These are phyloP conservation scores for Colletotrichum tamarilloi DNA, from an alignment of 2,329 filamentous ascomycete genomes.

Conservation along the genomic window DNA sequence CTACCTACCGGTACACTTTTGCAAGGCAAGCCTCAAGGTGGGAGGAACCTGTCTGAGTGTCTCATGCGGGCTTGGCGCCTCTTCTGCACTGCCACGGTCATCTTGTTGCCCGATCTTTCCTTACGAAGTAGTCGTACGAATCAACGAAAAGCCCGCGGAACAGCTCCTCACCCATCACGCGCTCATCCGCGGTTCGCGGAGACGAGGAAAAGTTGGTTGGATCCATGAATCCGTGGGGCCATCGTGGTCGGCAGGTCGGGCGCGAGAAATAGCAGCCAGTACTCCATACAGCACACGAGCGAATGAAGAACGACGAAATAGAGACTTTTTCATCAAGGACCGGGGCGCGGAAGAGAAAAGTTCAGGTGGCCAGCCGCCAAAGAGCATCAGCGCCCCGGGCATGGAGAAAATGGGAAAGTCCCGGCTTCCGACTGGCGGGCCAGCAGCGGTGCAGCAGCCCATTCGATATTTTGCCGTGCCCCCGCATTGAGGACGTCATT, in stretches of 20 bases:
- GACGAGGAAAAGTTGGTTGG: not conserved
- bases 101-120: not conserved
- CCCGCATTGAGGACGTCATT: conserved; percentile 26
- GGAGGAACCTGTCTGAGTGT: not conserved
- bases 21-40: not conserved
- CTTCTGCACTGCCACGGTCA: conserved; percentile 27
- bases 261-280: not conserved
- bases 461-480: not conserved
- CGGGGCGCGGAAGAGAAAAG: not conserved
- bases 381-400: no score
- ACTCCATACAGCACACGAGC: not conserved
- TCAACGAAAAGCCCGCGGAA: not conserved
- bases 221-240: not conserved
- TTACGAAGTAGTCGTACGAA: not conserved
- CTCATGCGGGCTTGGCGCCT: conserved; percentile 21
- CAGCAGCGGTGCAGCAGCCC: not conserved
- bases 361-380: no score
- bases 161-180: not conserved
- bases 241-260: not conserved
- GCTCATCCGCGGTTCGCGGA: not conserved
- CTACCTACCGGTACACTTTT: no score
- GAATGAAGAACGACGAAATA: not conserved
- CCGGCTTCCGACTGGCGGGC: not conserved
- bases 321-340: not conserved
- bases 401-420: not conserved